These are phyloP conservation scores for Pseudophaeomoniella oleicola DNA, from an alignment of 2,329 filamentous ascomycete genomes.

Conservation along the genomic window DNA sequence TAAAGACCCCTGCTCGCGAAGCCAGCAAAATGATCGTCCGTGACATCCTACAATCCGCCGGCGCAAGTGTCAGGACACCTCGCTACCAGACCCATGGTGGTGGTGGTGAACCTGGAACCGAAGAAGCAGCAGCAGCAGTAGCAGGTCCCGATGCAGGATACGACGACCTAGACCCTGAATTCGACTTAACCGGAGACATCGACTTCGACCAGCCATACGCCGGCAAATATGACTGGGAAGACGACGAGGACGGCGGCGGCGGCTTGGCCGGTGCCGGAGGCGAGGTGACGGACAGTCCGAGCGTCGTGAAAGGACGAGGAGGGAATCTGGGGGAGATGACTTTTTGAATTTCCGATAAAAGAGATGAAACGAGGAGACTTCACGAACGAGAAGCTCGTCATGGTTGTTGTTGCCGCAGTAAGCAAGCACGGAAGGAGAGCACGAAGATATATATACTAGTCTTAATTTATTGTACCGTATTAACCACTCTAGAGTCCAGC, in stretches of 20 bases:
- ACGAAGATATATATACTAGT: no score
- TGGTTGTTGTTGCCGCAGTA: no score
- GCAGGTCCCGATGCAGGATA: no score
- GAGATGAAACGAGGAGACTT: no score
- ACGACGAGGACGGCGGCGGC: background rate
- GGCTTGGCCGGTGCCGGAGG: background rate
- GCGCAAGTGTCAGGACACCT: slow-evolving; percentile 19
- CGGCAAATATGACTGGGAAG: background rate
- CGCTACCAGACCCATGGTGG: slow-evolving; percentile 8
- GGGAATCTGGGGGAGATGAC: background rate
- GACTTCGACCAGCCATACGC: background rate
- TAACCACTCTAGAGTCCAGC: no score
- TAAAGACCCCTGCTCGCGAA: slow-evolving; percentile 35
- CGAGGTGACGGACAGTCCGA: background rate
- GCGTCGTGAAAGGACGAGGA: background rate
- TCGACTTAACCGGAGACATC: background rate
- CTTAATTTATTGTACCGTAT: no score
- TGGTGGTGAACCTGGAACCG: no score
- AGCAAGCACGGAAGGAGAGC: no score
- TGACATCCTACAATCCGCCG: slow-evolving; percentile 30
- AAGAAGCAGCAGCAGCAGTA: no score
- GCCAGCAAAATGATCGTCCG: slow-evolving; percentile 34
- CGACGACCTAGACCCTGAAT: background rate
- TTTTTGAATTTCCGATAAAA: no score
- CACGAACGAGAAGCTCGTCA: no score